Conservation (phyloP, 148 eudicot species). For the Suaeda aralocaspica region DNA sequence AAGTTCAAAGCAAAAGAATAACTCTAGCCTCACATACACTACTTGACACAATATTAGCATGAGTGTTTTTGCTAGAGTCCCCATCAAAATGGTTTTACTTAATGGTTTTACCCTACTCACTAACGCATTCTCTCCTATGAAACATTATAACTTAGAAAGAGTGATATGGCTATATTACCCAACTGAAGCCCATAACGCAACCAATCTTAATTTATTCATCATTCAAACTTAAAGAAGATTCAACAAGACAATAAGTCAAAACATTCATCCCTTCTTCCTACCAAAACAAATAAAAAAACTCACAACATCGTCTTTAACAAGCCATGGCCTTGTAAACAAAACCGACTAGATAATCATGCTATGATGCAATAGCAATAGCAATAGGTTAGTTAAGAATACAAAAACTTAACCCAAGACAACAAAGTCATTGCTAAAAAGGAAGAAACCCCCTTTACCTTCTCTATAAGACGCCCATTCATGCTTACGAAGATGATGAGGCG, state of each 20-base stretch:
- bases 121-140: not conserved
- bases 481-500: slow-evolving; percentile 97
- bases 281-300: no score
- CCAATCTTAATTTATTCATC: no score
- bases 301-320: no score
- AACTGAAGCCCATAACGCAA: not conserved
- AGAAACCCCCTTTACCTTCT: slow-evolving; percentile 54
- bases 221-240: no score
- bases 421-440: not conserved
- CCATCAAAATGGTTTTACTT: not conserved
- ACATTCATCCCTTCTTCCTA: no score
- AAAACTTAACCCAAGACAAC: not conserved
- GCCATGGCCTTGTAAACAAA: not conserved
- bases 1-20: no score
- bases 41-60: no score
- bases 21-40: no score
- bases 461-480: slow-evolving; percentile 96
- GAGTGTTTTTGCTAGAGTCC: not conserved
- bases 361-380: not conserved
- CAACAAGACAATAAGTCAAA: no score
- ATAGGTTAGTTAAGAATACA: not conserved
- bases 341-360: not conserved
- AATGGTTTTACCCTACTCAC: not conserved
- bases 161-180: not conserved
- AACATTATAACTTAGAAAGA: not conserved